Conservation (phyloP, 2,329 filamentous ascomycete species). For the Neofusicoccum parvum region DNA sequence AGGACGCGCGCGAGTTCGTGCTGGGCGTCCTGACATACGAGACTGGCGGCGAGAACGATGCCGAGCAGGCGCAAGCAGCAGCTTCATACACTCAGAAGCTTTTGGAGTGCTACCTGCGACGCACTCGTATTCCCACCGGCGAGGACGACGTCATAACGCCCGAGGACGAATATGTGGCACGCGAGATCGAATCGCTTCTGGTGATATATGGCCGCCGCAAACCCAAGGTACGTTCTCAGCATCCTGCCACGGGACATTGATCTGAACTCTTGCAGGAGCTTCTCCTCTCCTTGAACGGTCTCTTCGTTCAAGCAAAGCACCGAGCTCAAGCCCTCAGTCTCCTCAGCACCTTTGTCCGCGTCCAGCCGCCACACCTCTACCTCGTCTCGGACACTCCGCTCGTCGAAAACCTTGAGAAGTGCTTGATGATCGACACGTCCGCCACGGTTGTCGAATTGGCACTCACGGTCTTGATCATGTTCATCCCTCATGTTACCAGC, state of each 20-base stretch:
- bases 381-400: constrained; percentile 71
- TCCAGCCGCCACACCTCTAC: constrained; percentile 78
- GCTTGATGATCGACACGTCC: constrained; percentile 75
- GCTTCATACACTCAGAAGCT: constrained; percentile 59
- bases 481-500: constrained; percentile 77
- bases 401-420: constrained; percentile 71
- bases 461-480: constrained; percentile 76
- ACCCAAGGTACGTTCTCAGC: constrained; percentile 55
- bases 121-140: constrained; percentile 42
- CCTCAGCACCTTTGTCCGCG: constrained; percentile 71
- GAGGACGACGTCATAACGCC: constrained; percentile 42
- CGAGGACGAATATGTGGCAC: constrained; percentile 50
- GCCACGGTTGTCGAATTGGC: constrained; percentile 76
- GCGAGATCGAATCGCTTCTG: constrained; percentile 57
- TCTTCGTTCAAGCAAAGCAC: constrained; percentile 65
- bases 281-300: constrained; percentile 65
- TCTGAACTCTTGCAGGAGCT: constrained; percentile 56
- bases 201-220: constrained; percentile 65
- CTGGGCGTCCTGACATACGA: constrained; percentile 67
- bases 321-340: constrained; percentile 67
- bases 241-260: neutral
- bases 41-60: constrained; percentile 55
- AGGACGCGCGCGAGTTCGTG: constrained; percentile 66
- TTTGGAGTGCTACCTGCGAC: constrained; percentile 46
- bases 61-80: constrained; percentile 47